A percentile compares a stretch with the other conserved stretches of the same genome.
phyloP scores from a whole-genome alignment of 2,329 filamentous ascomycete genomes.

The Aspergillus novofumigatus region DNA sequence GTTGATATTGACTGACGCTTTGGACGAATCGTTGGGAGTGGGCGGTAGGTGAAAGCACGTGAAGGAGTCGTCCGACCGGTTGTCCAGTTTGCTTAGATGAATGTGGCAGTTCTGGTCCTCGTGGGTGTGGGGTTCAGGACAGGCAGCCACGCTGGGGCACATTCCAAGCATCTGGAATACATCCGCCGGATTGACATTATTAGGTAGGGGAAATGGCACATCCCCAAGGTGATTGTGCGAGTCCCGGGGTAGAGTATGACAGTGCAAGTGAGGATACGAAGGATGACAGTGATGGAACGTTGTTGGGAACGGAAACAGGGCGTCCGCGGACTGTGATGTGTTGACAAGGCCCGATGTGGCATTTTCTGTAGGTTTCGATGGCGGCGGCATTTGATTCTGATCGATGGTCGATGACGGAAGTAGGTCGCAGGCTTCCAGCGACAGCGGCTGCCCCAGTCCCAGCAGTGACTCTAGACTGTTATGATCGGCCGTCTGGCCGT shows the following conservation, averaged over 20 bases:
- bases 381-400: constrained; percentile 14
- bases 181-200: constrained; percentile 31
- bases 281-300: constrained; percentile 21
- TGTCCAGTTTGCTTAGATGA: constrained; percentile 19
- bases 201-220: constrained; percentile 22
- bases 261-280: constrained; percentile 26
- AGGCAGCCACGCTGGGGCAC: constrained; percentile 28
- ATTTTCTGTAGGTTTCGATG: constrained; percentile 19
- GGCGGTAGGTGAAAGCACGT: constrained; percentile 31
- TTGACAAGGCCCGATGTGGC: constrained; percentile 12
- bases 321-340: constrained; percentile 10
- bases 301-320: constrained; percentile 19
- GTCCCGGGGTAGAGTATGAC: constrained; percentile 28
- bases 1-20: constrained; percentile 21
- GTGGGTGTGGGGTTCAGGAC: constrained; percentile 23
- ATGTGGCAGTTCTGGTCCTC: constrained; percentile 13
- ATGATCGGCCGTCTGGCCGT: constrained; percentile 20
- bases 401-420: constrained; percentile 21
- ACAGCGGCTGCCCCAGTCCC: constrained; percentile 27
- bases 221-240: constrained; percentile 19
- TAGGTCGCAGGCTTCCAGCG: constrained; percentile 25
- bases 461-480: constrained; percentile 29
- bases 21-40: constrained; percentile 27
- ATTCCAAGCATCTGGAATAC: constrained; percentile 35
- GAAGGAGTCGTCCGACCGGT: constrained; percentile 18